Evolutionary conservation across 1,284 basidiomycete species (phyloP), one percentile per base, ranked within the genome.

Genomic region (Pseudozyma tsukubaensis): DNA sequence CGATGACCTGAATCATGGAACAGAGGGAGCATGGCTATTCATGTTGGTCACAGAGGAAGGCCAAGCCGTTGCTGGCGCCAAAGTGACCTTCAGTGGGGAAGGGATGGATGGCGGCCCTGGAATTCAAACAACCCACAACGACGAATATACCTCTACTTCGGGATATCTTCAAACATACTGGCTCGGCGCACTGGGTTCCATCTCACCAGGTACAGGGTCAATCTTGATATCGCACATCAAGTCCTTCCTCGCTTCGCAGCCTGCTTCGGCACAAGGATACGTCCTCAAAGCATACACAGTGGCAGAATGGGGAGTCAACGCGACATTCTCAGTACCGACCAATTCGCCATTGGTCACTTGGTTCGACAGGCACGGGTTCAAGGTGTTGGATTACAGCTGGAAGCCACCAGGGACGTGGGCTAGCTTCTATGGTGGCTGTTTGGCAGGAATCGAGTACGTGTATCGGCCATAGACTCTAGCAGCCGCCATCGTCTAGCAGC

Each of bases 321-420:
- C 29, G 29, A 12, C 19, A 1, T 55, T 19, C 32, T 12, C 13
- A 4, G 50, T 63, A 13, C 67, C 60, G 3, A 19, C 14, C 6
- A 32, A 56, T 3, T 45, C 60, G 19, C 39, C 52, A 1, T 32
- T 70, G 32, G 32, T 57, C 9, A 49, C 7, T 6, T 70, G 47
- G 34, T 70, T 70, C 24, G 24, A 48, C 9, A 48, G 13, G 32
- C 56, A 70, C 24, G 56, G 56, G 2, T 70, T 70, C 24, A 11
- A 47, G 4, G 60, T 70, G 21, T 29, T 40, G 3, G 50, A 63
- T 8, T 70, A 62, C 21, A 50, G 47, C 3, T 70, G 67, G 67
- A 70, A 70, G 11, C 39, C 60, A 4, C 48, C 52, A 35, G 67
- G 67, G 3, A 70, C 67, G 3, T 70, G 67, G 67, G 42, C 36